Conservation (phyloP, 164 flowering plant species). For the Euptelea pleiosperma region DNA sequence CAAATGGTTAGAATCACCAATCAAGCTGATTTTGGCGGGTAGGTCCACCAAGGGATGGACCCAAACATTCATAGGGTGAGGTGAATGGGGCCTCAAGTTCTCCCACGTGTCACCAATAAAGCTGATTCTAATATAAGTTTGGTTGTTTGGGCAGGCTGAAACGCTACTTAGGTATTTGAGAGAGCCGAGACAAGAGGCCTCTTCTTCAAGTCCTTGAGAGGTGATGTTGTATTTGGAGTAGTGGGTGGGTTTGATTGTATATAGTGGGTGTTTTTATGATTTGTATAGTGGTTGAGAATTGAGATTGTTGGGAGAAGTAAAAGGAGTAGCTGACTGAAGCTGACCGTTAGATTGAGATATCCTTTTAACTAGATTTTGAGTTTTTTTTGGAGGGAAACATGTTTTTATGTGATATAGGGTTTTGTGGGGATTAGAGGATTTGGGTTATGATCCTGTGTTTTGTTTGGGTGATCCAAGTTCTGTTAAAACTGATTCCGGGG, state of each 20-base stretch:
- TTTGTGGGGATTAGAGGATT: no score
- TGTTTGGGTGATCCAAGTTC: slow-evolving; percentile 31
- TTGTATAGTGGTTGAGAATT: slow-evolving; percentile 24
- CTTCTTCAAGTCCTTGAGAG: slow-evolving; percentile 41
- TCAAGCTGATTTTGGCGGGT: no score
- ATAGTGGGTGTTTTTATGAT: slow-evolving; percentile 9
- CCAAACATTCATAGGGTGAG: neutral
- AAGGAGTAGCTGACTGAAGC: neutral
- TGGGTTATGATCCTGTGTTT: slow-evolving; percentile 29
- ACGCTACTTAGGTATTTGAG: slow-evolving; percentile 71
- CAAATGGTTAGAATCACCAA: no score
- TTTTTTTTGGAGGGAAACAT: neutral
- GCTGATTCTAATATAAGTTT: neutral
- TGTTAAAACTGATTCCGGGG: no score
- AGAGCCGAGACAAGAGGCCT: slow-evolving; percentile 77
- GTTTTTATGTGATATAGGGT: no score
- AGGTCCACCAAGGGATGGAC: neutral
- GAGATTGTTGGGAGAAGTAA: neutral
- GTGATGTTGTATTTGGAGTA: neutral
- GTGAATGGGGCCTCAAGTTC: no score
- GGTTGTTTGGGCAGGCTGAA: slow-evolving; percentile 76
- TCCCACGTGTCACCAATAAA: no score
- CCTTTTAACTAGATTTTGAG: slow-evolving; percentile 10
- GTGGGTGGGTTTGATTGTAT: slow-evolving; percentile 17
- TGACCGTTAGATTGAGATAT: neutral